Conservation (phyloP, 140 eudicot genomes). For the Eryngium alpinum region DNA sequence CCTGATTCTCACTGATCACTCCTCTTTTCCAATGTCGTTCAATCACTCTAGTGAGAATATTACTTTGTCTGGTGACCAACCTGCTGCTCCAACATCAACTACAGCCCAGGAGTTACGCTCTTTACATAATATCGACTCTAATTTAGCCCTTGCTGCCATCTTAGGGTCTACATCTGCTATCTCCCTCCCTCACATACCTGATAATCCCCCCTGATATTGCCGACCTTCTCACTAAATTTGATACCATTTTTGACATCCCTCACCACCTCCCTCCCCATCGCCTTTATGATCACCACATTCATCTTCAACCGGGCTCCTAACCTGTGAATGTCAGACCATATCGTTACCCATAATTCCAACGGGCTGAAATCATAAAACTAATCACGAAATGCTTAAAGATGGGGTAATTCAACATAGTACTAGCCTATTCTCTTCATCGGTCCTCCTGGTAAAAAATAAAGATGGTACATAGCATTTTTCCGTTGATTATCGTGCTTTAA, state of each 20-base stretch:
- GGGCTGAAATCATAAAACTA: not conserved
- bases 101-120: too few species aligned
- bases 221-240: not conserved
- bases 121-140: too few species aligned
- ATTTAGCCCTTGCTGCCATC: too few species aligned
- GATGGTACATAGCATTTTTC: not conserved
- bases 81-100: too few species aligned
- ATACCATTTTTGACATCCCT: not conserved
- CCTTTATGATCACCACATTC: not conserved
- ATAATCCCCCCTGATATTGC: not conserved
- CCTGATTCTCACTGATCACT: not conserved
- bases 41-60: not conserved
- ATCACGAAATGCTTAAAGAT: not conserved
- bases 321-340: not conserved
- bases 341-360: not conserved
- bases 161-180: too few species aligned
- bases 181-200: too few species aligned
- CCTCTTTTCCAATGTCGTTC: not conserved
- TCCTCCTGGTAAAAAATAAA: not conserved
- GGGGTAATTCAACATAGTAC: not conserved
- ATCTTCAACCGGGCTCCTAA: not conserved
- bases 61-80: too few species aligned
- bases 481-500: not conserved
- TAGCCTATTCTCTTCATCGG: not conserved
- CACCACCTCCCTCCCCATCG: not conserved